Evolutionary conservation across 345 rosid species (phyloP).

Genomic region (rapeseed (Brassica napus)): DNA sequence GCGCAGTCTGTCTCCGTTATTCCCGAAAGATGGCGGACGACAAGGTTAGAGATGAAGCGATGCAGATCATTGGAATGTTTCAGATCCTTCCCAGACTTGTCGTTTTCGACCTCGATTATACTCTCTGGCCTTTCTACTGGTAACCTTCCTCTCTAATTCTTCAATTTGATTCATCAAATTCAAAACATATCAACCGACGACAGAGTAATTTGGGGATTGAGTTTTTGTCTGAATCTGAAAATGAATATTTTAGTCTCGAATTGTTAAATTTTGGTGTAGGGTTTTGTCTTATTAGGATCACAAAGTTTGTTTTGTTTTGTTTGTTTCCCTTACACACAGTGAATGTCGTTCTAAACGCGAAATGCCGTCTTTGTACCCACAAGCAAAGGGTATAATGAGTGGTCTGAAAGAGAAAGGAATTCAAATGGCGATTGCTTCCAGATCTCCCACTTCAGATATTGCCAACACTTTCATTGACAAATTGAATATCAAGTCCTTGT

Average conservation of each 20-base stretch:
- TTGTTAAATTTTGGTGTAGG: background rate
- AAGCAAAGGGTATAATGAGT: conserved; percentile 62
- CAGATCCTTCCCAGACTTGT: conserved; percentile 63
- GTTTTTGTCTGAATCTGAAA: background rate
- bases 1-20: background rate
- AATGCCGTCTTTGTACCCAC: conserved; percentile 78
- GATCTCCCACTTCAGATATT: conserved; percentile 73
- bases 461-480: conserved; percentile 72
- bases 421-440: conserved; percentile 76
- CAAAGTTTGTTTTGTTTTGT: background rate
- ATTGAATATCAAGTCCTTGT: conserved; percentile 55
- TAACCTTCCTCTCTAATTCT: conserved; percentile 17
- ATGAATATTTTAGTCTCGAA: background rate
- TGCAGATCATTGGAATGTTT: conserved; percentile 57
- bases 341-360: conserved; percentile 70
- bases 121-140: conserved; percentile 94
- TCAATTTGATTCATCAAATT: background rate
- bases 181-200: background rate
- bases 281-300: background rate
- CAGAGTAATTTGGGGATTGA: background rate
- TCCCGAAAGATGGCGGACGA: conserved; percentile 52
- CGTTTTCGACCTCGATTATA: conserved; percentile 82
- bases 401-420: conserved; percentile 75
- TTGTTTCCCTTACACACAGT: conserved; percentile 33
- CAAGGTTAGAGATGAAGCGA: conserved; percentile 60